A percentile compares a stretch with the other conserved stretches of the same genome.
phyloP scores from a whole-genome alignment of 495 filamentous ascomycete species.

The Xylaria grammica region DNA sequence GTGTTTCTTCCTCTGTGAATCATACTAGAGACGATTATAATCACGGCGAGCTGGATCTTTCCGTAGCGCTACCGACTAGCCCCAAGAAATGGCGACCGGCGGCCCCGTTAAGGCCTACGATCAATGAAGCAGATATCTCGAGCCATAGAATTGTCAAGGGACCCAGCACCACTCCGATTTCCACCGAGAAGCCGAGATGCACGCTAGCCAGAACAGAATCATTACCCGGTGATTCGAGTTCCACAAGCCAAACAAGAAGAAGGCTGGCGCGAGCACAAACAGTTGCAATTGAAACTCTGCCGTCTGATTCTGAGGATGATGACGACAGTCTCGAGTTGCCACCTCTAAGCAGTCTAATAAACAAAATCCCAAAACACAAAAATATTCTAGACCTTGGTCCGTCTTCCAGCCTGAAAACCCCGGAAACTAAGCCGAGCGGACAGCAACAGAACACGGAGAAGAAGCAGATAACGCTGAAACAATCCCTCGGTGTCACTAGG shows the following conservation, averaged over 20 bases:
- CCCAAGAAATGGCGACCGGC: conserved; percentile 21
- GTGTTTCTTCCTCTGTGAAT: conserved; percentile 20
- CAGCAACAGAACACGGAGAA: neutral
- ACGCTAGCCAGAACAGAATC: conserved; percentile 35
- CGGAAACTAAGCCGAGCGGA: neutral
- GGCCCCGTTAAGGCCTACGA: conserved; percentile 16
- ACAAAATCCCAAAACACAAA: conserved; percentile 13
- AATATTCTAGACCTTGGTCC: neutral
- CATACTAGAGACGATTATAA: neutral
- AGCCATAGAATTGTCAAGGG: neutral
- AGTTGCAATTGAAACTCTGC: conserved; percentile 46
- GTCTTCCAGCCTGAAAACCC: neutral
- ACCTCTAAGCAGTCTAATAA: conserved; percentile 27
- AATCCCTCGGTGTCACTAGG: conserved; percentile 18
- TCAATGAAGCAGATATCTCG: conserved; percentile 1
- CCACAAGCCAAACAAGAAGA: conserved; percentile 9
- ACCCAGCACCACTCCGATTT: conserved; percentile 26
- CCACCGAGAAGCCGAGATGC: conserved; percentile 26
- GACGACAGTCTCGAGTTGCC: conserved; percentile 28
- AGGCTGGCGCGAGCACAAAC: conserved; percentile 53
- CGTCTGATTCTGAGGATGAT: conserved; percentile 27
- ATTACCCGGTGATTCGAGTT: conserved; percentile 21
- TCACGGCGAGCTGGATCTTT: neutral
- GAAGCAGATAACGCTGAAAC: conserved; percentile 26
- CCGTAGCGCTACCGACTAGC: neutral